Conservation (phyloP, 2,329 filamentous ascomycete genomes). For the Diaporthe longicolla region DNA sequence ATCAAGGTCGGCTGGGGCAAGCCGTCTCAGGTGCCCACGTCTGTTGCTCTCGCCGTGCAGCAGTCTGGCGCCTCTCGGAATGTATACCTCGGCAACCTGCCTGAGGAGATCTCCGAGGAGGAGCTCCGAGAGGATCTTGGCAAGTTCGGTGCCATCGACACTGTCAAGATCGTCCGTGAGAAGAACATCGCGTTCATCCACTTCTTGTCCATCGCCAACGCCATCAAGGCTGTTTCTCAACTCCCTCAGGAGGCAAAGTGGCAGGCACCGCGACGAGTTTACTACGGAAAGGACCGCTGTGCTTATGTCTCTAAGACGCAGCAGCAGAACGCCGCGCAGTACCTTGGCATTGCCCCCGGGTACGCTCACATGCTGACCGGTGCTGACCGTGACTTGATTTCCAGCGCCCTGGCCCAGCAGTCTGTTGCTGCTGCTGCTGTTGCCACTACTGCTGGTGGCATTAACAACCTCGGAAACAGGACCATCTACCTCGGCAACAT, state of each 20-base stretch:
- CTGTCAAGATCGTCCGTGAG: slow-evolving; percentile 96
- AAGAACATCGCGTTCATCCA: slow-evolving; percentile 99
- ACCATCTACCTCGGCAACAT: slow-evolving; percentile 99
- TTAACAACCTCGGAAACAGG: slow-evolving; percentile 96
- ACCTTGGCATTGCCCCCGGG: slow-evolving; percentile 94
- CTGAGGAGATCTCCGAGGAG: slow-evolving; percentile 91
- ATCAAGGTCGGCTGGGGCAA: slow-evolving; percentile 99
- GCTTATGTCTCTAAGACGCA: slow-evolving; percentile 99
- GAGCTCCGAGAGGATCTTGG: slow-evolving; percentile 94
- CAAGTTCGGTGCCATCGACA: slow-evolving; percentile 97
- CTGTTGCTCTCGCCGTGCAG: slow-evolving; percentile 96
- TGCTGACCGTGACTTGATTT: slow-evolving; percentile 96
- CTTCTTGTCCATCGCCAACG: slow-evolving; percentile 96
- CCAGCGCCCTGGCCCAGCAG: slow-evolving; percentile 95
- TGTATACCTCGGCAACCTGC: slow-evolving; percentile 94
- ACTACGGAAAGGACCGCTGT: slow-evolving; percentile 98
- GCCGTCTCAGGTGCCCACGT: slow-evolving; percentile 96
- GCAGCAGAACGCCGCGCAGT: slow-evolving; percentile 98
- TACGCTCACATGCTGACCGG: slow-evolving; percentile 97
- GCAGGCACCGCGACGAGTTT: slow-evolving; percentile 94
- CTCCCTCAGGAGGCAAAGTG: slow-evolving; percentile 97
- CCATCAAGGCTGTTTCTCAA: slow-evolving; percentile 97
- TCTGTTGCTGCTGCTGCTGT: slow-evolving; percentile 97
- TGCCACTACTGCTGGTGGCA: slow-evolving; percentile 94
- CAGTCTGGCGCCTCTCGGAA: slow-evolving; percentile 97